Percentiles rank a stretch among this genome's conserved stretches.
Evolutionary conservation across 164 flowering plant genomes (phyloP).

Genomic region (Magnolia sinica): DNA sequence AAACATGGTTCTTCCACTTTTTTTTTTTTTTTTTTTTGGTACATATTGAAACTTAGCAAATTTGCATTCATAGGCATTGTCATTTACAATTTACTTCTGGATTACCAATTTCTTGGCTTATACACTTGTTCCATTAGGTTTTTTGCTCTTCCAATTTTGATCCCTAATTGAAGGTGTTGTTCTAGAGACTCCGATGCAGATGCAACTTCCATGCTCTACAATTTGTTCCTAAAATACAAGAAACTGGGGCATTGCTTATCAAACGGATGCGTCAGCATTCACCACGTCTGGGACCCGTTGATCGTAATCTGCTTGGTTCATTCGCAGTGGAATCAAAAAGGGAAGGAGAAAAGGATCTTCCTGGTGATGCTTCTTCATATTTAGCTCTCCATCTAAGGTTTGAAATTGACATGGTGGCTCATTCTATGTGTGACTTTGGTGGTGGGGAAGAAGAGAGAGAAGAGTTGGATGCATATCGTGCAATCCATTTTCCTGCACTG

Average conservation of each 20-base stretch:
- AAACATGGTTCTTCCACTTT: no score
- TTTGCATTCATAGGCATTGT: no score
- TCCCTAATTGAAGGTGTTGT: slow-evolving; percentile 57
- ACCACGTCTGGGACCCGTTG: slow-evolving; percentile 55
- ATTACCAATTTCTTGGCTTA: background rate
- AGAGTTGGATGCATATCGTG: slow-evolving; percentile 86
- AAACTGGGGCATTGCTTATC: slow-evolving; percentile 79
- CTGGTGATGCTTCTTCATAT: slow-evolving; percentile 51
- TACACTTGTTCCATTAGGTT: background rate
- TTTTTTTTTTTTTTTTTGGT: no score
- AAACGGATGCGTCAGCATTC: slow-evolving; percentile 61
- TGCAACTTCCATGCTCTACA: slow-evolving; percentile 95
- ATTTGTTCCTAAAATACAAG: slow-evolving; percentile 90
- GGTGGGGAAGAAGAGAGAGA: slow-evolving; percentile 83
- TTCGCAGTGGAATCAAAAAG: slow-evolving; percentile 32
- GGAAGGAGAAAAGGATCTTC: slow-evolving; percentile 23
- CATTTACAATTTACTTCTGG: background rate
- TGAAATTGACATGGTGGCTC: slow-evolving; percentile 99
- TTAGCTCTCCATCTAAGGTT: slow-evolving; percentile 89
- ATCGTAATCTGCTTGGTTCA: slow-evolving; percentile 72
- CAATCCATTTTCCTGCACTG: slow-evolving; percentile 85
- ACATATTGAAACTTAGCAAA: no score
- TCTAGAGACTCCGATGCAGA: slow-evolving; percentile 99
- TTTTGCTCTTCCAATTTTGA: slow-evolving; percentile 8
- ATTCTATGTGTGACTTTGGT: slow-evolving; percentile 93